phyloP scores from a whole-genome alignment of 1,284 basidiomycete species.

The Heliocybe sulcata region DNA sequence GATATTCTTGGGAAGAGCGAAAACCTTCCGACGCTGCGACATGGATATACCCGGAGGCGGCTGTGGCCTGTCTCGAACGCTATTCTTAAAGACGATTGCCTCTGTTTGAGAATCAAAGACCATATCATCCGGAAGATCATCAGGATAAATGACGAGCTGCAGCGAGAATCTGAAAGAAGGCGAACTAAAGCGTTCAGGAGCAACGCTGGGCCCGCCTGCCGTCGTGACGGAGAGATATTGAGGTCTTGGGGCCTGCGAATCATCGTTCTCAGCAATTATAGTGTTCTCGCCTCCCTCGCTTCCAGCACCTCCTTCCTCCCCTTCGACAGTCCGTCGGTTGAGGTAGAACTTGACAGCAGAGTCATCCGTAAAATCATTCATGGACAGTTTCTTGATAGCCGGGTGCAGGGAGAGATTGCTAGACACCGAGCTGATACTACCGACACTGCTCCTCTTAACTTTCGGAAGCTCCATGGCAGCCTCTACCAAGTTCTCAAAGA shows the following conservation, averaged over 20 bases:
- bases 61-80: slow-evolving; percentile 45
- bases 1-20: slow-evolving; percentile 87
- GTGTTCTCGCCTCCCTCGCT: slow-evolving; percentile 44
- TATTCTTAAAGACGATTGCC: slow-evolving; percentile 79
- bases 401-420: slow-evolving; percentile 92
- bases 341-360: slow-evolving; percentile 95
- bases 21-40: slow-evolving; percentile 63
- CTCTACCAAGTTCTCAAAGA: slow-evolving; percentile 82
- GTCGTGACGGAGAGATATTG: slow-evolving; percentile 42
- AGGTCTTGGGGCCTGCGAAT: slow-evolving; percentile 17
- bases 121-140: slow-evolving; percentile 90
- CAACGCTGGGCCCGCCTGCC: slow-evolving; percentile 33
- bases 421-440: slow-evolving; percentile 86
- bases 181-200: slow-evolving; percentile 69
- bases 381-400: slow-evolving; percentile 85
- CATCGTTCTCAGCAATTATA: slow-evolving; percentile 33
- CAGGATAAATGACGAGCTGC: slow-evolving; percentile 80
- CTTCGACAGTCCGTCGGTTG: slow-evolving; percentile 47
- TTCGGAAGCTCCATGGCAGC: slow-evolving; percentile 75
- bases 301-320: slow-evolving; percentile 21
- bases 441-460: slow-evolving; percentile 88
- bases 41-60: slow-evolving; percentile 49
- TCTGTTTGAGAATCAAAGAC: slow-evolving; percentile 89
- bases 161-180: slow-evolving; percentile 80
- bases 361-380: slow-evolving; percentile 97